phyloP scores from a whole-genome alignment of 2,329 filamentous ascomycete species.

The Huntiella omanensis region DNA sequence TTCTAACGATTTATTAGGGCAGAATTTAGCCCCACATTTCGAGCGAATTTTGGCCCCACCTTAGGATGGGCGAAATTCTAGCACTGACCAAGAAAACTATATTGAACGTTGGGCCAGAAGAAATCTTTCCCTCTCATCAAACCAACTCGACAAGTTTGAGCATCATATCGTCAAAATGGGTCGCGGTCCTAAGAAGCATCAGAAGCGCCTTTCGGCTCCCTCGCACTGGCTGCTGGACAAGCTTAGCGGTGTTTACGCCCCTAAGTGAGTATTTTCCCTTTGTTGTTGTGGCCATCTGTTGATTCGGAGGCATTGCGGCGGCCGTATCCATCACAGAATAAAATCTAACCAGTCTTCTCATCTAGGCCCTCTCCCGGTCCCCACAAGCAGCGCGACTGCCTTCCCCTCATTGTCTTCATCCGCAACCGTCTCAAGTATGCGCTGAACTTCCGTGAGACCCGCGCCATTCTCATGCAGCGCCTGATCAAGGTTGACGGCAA shows the following conservation, averaged over 20 bases:
- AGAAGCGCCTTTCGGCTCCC: conserved; percentile 98
- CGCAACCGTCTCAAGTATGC: conserved; percentile 97
- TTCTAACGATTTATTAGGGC: neutral
- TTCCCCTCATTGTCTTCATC: conserved; percentile 97
- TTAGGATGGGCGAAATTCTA: neutral
- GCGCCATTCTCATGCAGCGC: conserved; percentile 97
- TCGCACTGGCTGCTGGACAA: conserved; percentile 99
- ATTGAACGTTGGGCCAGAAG: neutral
- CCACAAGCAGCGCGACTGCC: conserved; percentile 98
- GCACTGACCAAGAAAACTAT: neutral
- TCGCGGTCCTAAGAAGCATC: conserved; percentile 84
- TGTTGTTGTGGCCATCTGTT: neutral
- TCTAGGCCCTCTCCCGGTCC: conserved; percentile 56
- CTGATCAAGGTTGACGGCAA: conserved; percentile 99
- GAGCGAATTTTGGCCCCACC: neutral
- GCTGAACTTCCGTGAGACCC: conserved; percentile 94
- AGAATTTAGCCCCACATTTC: conserved; percentile 1
- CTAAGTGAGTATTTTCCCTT: conserved; percentile 20
- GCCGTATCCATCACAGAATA: neutral
- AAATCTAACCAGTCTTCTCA: conserved; percentile 1
- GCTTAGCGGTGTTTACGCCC: conserved; percentile 76
- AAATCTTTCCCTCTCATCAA: conserved; percentile 1
- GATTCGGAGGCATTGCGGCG: neutral
- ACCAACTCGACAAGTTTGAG: conserved; percentile 12
- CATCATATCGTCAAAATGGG: conserved; percentile 34